Conservation (phyloP, 2,329 filamentous ascomycete genomes). For the Pochonia chlamydosporia region DNA sequence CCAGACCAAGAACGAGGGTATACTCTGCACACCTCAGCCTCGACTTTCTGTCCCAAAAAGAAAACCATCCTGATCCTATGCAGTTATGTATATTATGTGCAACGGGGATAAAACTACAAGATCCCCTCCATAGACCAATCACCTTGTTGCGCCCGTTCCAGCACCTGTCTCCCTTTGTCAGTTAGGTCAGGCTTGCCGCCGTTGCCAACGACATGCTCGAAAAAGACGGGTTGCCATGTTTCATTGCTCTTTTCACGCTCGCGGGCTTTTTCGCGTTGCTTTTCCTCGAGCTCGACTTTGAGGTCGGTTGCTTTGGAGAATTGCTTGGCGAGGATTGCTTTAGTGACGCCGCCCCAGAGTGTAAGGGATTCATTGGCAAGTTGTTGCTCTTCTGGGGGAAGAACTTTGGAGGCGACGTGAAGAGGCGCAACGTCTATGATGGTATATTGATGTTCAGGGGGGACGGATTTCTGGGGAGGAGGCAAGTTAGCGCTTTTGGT, state of each 20-base stretch:
- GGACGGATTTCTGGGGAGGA: slow-evolving; percentile 31
- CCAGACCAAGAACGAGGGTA: background rate
- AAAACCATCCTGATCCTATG: background rate
- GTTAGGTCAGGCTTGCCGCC: slow-evolving; percentile 50
- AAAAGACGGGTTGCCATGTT: slow-evolving; percentile 84
- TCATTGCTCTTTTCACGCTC: slow-evolving; percentile 65
- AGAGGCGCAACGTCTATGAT: slow-evolving; percentile 88
- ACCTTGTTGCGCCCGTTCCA: slow-evolving; percentile 46
- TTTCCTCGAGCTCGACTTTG: slow-evolving; percentile 89
- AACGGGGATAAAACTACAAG: slow-evolving; percentile 21
- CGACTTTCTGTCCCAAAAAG: background rate
- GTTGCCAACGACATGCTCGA: slow-evolving; percentile 55
- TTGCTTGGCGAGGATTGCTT: slow-evolving; percentile 77
- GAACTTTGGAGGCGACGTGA: slow-evolving; percentile 67
- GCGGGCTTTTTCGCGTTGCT: slow-evolving; percentile 77
- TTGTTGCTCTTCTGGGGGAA: slow-evolving; percentile 74
- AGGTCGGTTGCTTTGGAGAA: slow-evolving; percentile 77
- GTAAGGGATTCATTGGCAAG: slow-evolving; percentile 83
- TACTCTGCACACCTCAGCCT: background rate
- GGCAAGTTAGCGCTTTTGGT: background rate
- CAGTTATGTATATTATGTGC: background rate
- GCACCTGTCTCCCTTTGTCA: slow-evolving; percentile 44
- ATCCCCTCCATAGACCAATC: slow-evolving; percentile 47
- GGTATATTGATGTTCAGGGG: slow-evolving; percentile 57
- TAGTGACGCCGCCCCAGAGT: slow-evolving; percentile 83